A percentile compares a stretch with the other conserved stretches of the same genome.
Evolutionary conservation across 1,284 basidiomycete species (phyloP).

Genomic region (Exobasidium rhododendri): DNA sequence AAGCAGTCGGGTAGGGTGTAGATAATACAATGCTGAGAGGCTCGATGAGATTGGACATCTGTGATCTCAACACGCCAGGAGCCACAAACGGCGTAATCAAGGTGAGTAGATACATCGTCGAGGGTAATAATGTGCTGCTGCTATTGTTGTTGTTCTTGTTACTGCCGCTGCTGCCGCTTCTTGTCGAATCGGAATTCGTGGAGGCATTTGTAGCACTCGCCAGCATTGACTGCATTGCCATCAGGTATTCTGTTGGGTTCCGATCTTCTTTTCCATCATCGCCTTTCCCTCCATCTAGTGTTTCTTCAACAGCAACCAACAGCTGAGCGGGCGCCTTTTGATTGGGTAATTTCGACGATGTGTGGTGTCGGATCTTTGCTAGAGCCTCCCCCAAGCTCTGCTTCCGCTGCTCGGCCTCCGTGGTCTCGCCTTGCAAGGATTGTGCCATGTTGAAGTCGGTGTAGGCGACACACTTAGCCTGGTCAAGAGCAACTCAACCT

Average conservation of each 20-base stretch:
- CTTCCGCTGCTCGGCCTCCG: background rate
- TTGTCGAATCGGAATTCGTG: conserved; percentile 7
- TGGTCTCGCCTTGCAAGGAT: background rate
- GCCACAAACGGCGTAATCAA: conserved; percentile 44
- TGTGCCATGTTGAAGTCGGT: background rate
- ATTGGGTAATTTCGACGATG: conserved; percentile 73
- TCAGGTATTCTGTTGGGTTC: conserved; percentile 46
- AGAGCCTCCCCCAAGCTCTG: conserved; percentile 24
- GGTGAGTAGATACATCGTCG: conserved; percentile 46
- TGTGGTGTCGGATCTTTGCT: conserved; percentile 82
- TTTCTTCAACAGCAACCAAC: conserved; percentile 81
- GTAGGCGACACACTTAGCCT: no score
- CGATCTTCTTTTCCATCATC: conserved; percentile 29
- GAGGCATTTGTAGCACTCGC: conserved; percentile 16
- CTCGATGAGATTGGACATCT: conserved; percentile 32
- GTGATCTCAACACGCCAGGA: conserved; percentile 40
- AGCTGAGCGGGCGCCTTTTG: conserved; percentile 88
- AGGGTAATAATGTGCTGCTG: conserved; percentile 25
- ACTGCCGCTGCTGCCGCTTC: background rate
- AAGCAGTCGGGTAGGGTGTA: conserved; percentile 40
- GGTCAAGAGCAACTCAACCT: no score
- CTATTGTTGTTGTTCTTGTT: no score
- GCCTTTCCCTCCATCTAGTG: conserved; percentile 67
- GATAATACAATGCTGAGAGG: conserved; percentile 42
- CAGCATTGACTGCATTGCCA: conserved; percentile 49